These are phyloP conservation scores for Smallanthus sonchifolius DNA, from an alignment of 129 eudicot genomes.

Conservation along the genomic window DNA sequence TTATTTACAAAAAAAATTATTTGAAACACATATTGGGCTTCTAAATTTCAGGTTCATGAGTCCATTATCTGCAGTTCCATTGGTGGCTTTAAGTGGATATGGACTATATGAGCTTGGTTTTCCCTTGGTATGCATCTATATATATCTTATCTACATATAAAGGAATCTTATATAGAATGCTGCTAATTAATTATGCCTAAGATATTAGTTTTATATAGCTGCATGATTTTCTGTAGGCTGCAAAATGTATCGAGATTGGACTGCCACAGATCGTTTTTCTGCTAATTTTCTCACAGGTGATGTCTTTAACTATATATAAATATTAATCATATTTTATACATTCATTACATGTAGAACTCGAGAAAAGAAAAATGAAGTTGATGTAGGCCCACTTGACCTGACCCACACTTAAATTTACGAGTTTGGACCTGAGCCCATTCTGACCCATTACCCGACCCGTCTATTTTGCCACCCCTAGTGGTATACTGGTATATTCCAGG, in stretches of 20 bases:
- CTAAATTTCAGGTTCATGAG: constrained; percentile 66
- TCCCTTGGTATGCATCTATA: constrained; percentile 62
- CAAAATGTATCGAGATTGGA: constrained; percentile 94
- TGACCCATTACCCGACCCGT: neutral
- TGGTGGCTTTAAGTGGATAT: constrained; percentile 84
- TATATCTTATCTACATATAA: neutral
- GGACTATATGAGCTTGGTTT: constrained; percentile 90
- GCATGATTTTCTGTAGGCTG: constrained; percentile 42
- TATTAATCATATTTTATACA: neutral
- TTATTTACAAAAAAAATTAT: neutral
- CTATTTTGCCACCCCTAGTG: neutral
- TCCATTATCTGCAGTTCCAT: constrained; percentile 81
- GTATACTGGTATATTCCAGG: neutral
- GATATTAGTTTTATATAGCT: neutral
- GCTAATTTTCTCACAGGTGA: constrained; percentile 89
- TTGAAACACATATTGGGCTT: neutral
- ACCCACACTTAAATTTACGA: neutral
- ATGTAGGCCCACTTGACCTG: neutral
- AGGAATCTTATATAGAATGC: neutral
- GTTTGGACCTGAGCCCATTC: neutral
- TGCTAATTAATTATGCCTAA: neutral
- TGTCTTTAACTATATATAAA: neutral
- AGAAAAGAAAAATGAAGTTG: neutral
- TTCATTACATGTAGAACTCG: neutral
- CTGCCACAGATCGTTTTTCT: constrained; percentile 76